phyloP scores from a whole-genome alignment of 1,139 yeast species.

The Geotrichum histeridarum region DNA sequence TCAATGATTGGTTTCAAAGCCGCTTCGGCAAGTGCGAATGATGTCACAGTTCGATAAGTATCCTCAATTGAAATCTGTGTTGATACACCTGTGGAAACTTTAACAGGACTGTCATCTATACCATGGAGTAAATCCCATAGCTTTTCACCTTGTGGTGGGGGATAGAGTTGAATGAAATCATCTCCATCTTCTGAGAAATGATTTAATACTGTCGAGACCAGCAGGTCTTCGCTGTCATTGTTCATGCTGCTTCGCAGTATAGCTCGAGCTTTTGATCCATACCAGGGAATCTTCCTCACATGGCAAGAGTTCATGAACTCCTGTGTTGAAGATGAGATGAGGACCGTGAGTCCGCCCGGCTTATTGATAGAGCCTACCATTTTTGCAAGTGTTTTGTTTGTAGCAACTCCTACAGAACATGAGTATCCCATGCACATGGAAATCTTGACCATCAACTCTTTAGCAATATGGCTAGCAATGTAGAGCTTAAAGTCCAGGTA shows the following conservation, averaged over 20 bases:
- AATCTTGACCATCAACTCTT: slow-evolving; percentile 30
- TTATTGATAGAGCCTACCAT: slow-evolving; percentile 34
- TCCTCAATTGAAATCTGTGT: slow-evolving; percentile 37
- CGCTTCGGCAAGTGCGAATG: slow-evolving; percentile 19
- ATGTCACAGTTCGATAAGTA: slow-evolving; percentile 25
- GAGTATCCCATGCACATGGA: slow-evolving; percentile 31
- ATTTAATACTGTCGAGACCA: slow-evolving; percentile 1
- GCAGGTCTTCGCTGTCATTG: slow-evolving; percentile 6
- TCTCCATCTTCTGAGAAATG: not conserved
- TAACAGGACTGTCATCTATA: slow-evolving; percentile 26
- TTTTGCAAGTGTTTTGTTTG: slow-evolving; percentile 34
- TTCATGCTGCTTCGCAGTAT: not conserved
- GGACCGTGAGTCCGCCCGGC: slow-evolving; percentile 34
- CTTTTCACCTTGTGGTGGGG: slow-evolving; percentile 19
- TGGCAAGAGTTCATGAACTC: slow-evolving; percentile 27
- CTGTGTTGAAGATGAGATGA: slow-evolving; percentile 28
- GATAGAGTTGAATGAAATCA: slow-evolving; percentile 18
- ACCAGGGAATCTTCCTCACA: slow-evolving; percentile 31
- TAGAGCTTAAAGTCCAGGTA: slow-evolving; percentile 21
- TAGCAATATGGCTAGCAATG: slow-evolving; percentile 35
- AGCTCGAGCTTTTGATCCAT: slow-evolving; percentile 25
- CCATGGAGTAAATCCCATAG: slow-evolving; percentile 35
- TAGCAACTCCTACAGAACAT: slow-evolving; percentile 37
- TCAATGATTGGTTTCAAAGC: slow-evolving; percentile 24
- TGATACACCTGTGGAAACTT: slow-evolving; percentile 29